These are phyloP conservation scores for Aspergillus brunneoviolaceus DNA, from an alignment of 2,329 filamentous ascomycete species.

Conservation along the genomic window DNA sequence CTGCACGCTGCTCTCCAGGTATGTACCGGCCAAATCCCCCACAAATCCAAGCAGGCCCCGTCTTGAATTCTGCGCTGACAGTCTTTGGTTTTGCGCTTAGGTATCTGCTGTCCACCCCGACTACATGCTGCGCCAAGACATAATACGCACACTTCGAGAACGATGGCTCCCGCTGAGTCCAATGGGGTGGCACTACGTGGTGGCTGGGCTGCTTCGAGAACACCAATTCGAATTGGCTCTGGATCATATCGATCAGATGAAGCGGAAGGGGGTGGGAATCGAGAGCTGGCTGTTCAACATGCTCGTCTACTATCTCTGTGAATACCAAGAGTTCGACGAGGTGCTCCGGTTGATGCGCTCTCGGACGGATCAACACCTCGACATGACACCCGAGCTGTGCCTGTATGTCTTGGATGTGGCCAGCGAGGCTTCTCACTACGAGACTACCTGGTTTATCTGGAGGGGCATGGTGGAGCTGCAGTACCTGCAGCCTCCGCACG, in stretches of 20 bases:
- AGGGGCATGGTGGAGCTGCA: constrained; percentile 59
- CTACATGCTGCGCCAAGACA: constrained; percentile 69
- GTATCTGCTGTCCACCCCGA: constrained; percentile 81
- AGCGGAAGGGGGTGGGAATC: constrained; percentile 54
- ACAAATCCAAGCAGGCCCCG: neutral
- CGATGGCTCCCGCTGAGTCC: constrained; percentile 67
- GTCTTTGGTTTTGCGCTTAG: constrained; percentile 33
- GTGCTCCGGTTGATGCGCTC: constrained; percentile 67
- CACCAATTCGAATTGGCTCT: constrained; percentile 80
- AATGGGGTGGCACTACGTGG: constrained; percentile 64
- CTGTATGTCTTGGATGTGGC: constrained; percentile 74
- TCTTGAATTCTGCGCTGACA: neutral
- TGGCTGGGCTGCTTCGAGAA: constrained; percentile 75
- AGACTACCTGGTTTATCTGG: constrained; percentile 71
- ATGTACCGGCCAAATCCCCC: constrained; percentile 16
- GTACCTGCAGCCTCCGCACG: constrained; percentile 63
- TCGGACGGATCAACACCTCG: constrained; percentile 49
- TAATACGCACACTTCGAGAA: constrained; percentile 64
- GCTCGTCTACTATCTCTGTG: constrained; percentile 70
- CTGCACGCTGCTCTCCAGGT: constrained; percentile 73
- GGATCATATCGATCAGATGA: constrained; percentile 66
- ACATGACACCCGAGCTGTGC: constrained; percentile 62
- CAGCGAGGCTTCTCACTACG: constrained; percentile 61
- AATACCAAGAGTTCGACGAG: constrained; percentile 73
- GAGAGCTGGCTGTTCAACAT: constrained; percentile 76